Evolutionary conservation across 495 filamentous ascomycete species (phyloP), one percentile per base, ranked within the genome.

Genomic region (Pyrenula massariospora): DNA sequence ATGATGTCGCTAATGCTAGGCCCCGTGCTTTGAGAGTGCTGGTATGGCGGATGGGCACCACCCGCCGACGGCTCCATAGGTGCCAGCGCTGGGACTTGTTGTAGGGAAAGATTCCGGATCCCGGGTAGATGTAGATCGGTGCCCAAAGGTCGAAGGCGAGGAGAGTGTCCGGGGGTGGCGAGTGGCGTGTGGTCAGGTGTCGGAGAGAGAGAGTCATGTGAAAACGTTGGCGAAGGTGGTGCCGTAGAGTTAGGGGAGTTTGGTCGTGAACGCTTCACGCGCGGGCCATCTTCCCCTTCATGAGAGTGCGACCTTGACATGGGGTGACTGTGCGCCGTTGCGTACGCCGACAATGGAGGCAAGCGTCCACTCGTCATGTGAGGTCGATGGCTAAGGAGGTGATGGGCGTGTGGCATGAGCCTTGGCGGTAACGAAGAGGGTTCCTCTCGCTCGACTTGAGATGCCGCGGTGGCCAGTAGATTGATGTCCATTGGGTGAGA

Each of bases 181-280:
- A 97, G 79, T 5, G 93, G 93, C 12, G 94, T 97, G 75, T 96
- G 91, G 65, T 96, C 93, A 1, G 93, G 94, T 1, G 93, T 98
- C 1, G 93, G 94, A 0, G 94, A 97, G 22, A 89, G 82, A 10
- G 91, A 96, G 73, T 94, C 92, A 70, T 96, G 88, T 3, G 93
- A 96, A 73, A 96, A 97, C 25, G 89, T 96, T n/a, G 93, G 93
- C 1, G 93, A 97, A 24, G 92, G 94, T 24, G 93, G 93, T 21
- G 91, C 92, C 2, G 93, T 97, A 48, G 90, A 96, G 68, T 89
- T 86, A 15, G 93, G 94, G 2, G 94, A 95, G 67, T 88, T 90
- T 42, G 93, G 93, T 56, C 93, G 77, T 55, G 91, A 96, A 50
- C 87, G 83, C 76, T 96, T 96, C 25, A 84, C 82, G 56, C 84